Base-by-base conservation (phyloP, 2,329 filamentous ascomycete species). In the Neofusicoccum parvum region DNA sequence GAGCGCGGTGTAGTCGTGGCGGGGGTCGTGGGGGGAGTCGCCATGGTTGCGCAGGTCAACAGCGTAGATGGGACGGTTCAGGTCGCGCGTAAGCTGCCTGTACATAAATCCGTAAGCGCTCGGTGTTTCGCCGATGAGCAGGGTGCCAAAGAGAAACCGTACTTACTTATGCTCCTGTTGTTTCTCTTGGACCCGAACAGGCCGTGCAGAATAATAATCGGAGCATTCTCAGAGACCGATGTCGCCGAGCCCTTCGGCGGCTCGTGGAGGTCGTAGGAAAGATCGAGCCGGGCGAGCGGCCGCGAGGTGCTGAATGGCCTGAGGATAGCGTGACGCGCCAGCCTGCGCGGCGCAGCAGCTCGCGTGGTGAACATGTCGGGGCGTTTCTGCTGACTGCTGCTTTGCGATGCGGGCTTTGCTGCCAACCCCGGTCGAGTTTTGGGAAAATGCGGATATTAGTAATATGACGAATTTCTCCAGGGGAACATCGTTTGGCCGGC, bases 121-220 rank as follows among this genome's bases (percentile, higher is more conserved):
- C n/a, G 10, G 15, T 23, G 14, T 20, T 49, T 20, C 6, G 5
- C 34, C 48, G 32, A 3, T 20, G 12, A 15, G 3, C 17, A 32
- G 36, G 54, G 15, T 11, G 36, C 12, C 67, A n/a, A 9, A 49
- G 27, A 41, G 46, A 43, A n/a, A 65, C 48, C 90, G 77, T 83
- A 97, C 94, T 93, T 96, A 90, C 93, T 96, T 68, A 98, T 95
- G 73, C 86, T 92, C 77, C 94, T 85, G 76, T 97, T 97, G 76
- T 98, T 98, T 81, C 92, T 93, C 81, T 96, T 97, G 43, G 92
- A 97, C 20, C 94, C 94, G 74, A 98, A 97, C 11, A 98, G 83
- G 1, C 95, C 94, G 76, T 98, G 94, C 73, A 98, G 87, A 70
- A 98, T 91, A 68, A 98, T 80, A 69, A 98, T 92, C 1, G 94